Evolutionary conservation across 805 yeast species (phyloP).

Genomic region (Pichia ethanolica): DNA sequence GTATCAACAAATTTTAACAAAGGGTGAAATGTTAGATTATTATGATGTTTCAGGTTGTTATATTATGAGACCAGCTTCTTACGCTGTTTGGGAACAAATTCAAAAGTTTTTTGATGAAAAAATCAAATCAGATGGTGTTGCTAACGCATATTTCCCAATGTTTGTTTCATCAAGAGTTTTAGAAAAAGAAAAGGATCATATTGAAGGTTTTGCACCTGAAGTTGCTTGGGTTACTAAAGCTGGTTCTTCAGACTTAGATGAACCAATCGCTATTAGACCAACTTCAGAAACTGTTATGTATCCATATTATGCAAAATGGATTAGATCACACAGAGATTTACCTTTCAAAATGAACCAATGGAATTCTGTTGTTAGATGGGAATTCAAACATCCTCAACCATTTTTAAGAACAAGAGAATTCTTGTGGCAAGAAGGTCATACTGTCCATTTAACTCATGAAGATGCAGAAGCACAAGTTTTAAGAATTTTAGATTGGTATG

Average conservation of each 20-base stretch:
- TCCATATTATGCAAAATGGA: slow-evolving; percentile 99
- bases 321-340: slow-evolving; percentile 94
- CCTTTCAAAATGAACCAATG: slow-evolving; percentile 96
- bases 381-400: slow-evolving; percentile 99
- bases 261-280: slow-evolving; percentile 98
- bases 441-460: slow-evolving; percentile 82
- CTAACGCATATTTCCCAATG: slow-evolving; percentile 97
- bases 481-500: slow-evolving; percentile 80
- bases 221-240: slow-evolving; percentile 99
- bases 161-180: slow-evolving; percentile 88
- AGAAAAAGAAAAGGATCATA: slow-evolving; percentile 96
- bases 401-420: slow-evolving; percentile 98
- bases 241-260: slow-evolving; percentile 89
- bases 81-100: slow-evolving; percentile 88
- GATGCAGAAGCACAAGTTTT: slow-evolving; percentile 80
- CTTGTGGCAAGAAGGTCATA: slow-evolving; percentile 99
- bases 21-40: slow-evolving; percentile 97
- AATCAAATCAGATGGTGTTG: slow-evolving; percentile 85
- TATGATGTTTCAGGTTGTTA: slow-evolving; percentile 99
- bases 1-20: slow-evolving; percentile 94
- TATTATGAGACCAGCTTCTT: slow-evolving; percentile 93
- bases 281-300: slow-evolving; percentile 99
- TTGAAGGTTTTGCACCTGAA: slow-evolving; percentile 99
- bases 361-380: slow-evolving; percentile 99
- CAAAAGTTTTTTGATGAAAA: slow-evolving; percentile 76